Evolutionary conservation across 163 green algal genomes (phyloP).

Genomic region (Coccomyxa subellipsoidea): DNA sequence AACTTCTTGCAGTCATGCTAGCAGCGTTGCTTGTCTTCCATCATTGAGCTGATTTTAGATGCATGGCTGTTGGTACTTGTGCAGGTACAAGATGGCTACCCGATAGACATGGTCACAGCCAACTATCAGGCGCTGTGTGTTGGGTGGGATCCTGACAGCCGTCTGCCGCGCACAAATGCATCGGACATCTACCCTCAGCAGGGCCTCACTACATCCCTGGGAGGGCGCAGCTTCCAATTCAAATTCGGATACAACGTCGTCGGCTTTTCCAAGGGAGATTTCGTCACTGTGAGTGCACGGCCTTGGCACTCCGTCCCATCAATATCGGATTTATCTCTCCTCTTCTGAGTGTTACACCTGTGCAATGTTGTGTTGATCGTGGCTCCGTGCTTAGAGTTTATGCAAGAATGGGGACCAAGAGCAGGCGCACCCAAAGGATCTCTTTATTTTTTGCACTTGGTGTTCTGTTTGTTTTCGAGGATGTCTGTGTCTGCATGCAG

Average conservation of each 20-base stretch:
- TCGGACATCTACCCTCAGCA: background rate
- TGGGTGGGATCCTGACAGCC: background rate
- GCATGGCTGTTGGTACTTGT: too few relatives aligned
- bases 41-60: too few relatives aligned
- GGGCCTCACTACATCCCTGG: background rate
- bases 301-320: too few relatives aligned
- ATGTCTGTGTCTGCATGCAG: background rate
- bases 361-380: background rate
- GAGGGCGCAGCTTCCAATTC: background rate
- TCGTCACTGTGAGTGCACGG: background rate
- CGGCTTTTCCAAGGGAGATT: background rate
- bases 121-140: background rate
- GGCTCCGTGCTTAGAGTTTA: background rate
- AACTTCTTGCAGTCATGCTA: too few relatives aligned
- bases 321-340: too few relatives aligned
- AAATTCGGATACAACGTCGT: background rate
- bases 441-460: too few relatives aligned
- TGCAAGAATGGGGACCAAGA: too few relatives aligned
- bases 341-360: background rate
- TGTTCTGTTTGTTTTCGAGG: too few relatives aligned
- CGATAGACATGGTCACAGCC: background rate
- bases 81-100: conserved; percentile 5
- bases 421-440: too few relatives aligned
- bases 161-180: background rate
- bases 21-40: too few relatives aligned